A percentile compares a stretch with the other conserved stretches of the same genome.
Evolutionary conservation across 2,329 filamentous ascomycete genomes (phyloP).

Genomic region (Claviceps sorghi): DNA sequence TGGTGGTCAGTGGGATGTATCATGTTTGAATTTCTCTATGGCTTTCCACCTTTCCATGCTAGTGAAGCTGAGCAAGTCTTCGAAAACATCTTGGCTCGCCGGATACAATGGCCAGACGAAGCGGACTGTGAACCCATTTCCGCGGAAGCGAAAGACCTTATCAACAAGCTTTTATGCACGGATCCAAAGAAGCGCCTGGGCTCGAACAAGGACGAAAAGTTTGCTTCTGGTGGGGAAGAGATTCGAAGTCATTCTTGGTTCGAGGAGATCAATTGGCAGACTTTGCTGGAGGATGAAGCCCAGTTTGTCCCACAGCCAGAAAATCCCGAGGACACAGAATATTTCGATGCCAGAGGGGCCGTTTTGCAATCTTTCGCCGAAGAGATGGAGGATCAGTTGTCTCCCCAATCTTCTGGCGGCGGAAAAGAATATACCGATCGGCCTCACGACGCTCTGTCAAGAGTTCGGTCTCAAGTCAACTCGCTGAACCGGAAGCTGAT

Average conservation of each 20-base stretch:
- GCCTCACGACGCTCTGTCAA: conserved; percentile 85
- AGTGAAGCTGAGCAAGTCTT: conserved; percentile 85
- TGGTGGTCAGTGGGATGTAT: conserved; percentile 99
- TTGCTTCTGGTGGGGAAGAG: conserved; percentile 70
- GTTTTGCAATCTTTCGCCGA: conserved; percentile 85
- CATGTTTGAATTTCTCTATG: conserved; percentile 89
- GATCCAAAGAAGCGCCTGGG: conserved; percentile 73
- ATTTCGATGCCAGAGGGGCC: conserved; percentile 85
- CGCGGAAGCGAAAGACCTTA: conserved; percentile 79
- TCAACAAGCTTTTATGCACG: conserved; percentile 79
- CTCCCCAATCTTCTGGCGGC: conserved; percentile 55
- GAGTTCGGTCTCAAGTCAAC: conserved; percentile 75
- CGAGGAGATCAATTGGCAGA: conserved; percentile 72
- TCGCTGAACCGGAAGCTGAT: conserved; percentile 80
- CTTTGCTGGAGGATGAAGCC: conserved; percentile 82
- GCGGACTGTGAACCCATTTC: conserved; percentile 61
- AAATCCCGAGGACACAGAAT: conserved; percentile 94
- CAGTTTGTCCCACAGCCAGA: conserved; percentile 88
- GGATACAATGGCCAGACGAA: conserved; percentile 84
- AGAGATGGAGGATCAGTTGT: conserved; percentile 79
- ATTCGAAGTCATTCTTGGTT: conserved; percentile 89
- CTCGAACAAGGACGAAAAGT: conserved; percentile 73
- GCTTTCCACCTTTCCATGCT: conserved; percentile 86
- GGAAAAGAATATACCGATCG: conserved; percentile 70
- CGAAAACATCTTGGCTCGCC: conserved; percentile 82